Percentiles rank a stretch among this genome's conserved stretches.
Evolutionary conservation across 225 moss, liverwort and hornwort species (phyloP).

Genomic region (Neckera pumila): DNA sequence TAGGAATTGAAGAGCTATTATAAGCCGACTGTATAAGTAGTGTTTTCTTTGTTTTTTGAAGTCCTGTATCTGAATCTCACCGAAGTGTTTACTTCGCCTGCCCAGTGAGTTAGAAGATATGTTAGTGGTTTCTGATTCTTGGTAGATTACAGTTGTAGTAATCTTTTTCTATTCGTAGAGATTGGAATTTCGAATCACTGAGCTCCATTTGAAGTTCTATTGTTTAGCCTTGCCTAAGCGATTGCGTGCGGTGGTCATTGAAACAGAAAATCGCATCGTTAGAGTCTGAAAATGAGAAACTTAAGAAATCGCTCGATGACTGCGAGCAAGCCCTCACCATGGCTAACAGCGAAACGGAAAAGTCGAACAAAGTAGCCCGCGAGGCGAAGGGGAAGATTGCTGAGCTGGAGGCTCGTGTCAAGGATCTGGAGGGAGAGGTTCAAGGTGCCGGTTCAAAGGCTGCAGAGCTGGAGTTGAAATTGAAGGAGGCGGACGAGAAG

Average conservation of each 20-base stretch:
- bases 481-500: slow-evolving; percentile 36
- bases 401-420: slow-evolving; percentile 22
- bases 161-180: not conserved
- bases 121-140: not conserved
- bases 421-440: slow-evolving; percentile 30
- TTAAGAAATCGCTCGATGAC: slow-evolving; percentile 20
- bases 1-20: not conserved
- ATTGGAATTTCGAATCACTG: not conserved
- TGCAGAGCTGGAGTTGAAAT: slow-evolving; percentile 32
- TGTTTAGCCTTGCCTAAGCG: not conserved
- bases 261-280: slow-evolving; percentile 34
- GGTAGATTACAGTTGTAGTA: not conserved
- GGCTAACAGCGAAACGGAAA: slow-evolving; percentile 54
- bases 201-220: not conserved
- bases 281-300: slow-evolving; percentile 36
- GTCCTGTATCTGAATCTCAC: not conserved
- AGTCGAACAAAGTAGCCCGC: slow-evolving; percentile 40
- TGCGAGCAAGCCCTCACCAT: slow-evolving; percentile 40
- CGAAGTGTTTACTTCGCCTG: not conserved
- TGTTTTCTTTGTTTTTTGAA: not conserved
- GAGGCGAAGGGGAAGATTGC: slow-evolving; percentile 18
- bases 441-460: slow-evolving; percentile 33
- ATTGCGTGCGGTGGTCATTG: not conserved
- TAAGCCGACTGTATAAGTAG: too few relatives aligned
- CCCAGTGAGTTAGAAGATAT: not conserved